Base-by-base conservation (phyloP, 2,329 filamentous ascomycete species). In the Diaporthe sp. region DNA sequence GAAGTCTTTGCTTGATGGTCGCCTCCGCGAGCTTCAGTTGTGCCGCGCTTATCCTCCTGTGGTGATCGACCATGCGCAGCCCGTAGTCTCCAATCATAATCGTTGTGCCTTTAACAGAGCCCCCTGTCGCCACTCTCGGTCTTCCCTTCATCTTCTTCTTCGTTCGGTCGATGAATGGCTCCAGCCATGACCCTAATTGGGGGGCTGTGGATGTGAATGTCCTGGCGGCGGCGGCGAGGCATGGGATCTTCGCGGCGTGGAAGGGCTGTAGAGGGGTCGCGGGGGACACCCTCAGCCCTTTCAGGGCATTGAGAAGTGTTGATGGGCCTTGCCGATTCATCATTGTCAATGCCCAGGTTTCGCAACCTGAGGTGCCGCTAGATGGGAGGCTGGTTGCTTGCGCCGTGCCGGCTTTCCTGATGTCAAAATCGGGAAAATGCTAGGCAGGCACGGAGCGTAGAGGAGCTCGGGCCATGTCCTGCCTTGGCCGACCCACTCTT, bases 51-150 rank as follows among this genome's bases (percentile, higher is more conserved):
- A 99, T 94, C 81, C 97, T 92, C 75, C 97, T 94, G 86, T 98
- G 94, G 84, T 98, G 94, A 85, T 99, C 97, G 78, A 90, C 92
- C 92, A 99, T 97, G 75, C 97, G 94, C 79, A 99, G 87, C 12
- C 97, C 97, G 83, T 96, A 99, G 84, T 98, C 96, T 73, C 97
- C 97, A 95, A 95, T 98, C 75, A 97, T 92, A 28, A 99, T 94
- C 0, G 96, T 98, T 49, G 97, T 99, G 80, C 97, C 97, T 84
- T 97, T 95, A 49, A 90, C 92, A 73, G 94, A 97, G 77, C 97
- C 97, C 77, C 97, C 97, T 0, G 96, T 99, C 34, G 94, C 91
- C 67, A 98, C 95, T 80, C 95, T 92, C 68, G 94, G 93, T 2
- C 95, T 92, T 53, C 96, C 97, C 87, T 98, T 98, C 79, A 95